phyloP scores from a whole-genome alignment of 805 yeast genomes.

The Spathaspora gorwiae region DNA sequence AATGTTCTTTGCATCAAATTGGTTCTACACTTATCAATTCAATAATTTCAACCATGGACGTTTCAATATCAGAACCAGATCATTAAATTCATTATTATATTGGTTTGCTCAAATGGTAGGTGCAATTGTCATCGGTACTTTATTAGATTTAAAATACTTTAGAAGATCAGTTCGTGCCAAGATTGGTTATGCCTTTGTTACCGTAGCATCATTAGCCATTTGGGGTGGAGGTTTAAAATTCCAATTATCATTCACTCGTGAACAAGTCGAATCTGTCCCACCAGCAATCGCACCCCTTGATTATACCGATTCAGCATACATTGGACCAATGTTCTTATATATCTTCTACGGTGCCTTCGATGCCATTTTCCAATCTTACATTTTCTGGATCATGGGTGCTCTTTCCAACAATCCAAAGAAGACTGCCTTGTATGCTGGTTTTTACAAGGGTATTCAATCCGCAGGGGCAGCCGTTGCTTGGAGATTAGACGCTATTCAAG shows the following conservation, averaged over 20 bases:
- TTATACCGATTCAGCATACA: constrained; percentile 42
- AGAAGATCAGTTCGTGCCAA: constrained; percentile 44
- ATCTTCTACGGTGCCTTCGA: constrained; percentile 59
- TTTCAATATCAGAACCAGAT: constrained; percentile 56
- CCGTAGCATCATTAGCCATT: constrained; percentile 40
- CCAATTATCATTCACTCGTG: constrained; percentile 40
- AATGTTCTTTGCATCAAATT: constrained; percentile 59
- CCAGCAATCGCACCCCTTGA: constrained; percentile 31
- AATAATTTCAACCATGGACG: constrained; percentile 52
- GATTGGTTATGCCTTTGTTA: constrained; percentile 39
- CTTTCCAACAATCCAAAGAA: constrained; percentile 54
- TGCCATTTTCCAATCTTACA: constrained; percentile 55
- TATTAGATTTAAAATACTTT: constrained; percentile 42
- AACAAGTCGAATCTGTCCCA: constrained; percentile 17
- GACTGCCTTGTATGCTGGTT: constrained; percentile 54
- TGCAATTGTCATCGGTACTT: constrained; percentile 43
- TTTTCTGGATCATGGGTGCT: constrained; percentile 58
- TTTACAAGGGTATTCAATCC: constrained; percentile 60
- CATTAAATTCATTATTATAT: constrained; percentile 56
- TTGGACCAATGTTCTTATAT: constrained; percentile 60
- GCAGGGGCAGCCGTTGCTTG: constrained; percentile 62
- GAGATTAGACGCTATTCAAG: constrained; percentile 46
- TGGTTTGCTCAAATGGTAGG: constrained; percentile 61
- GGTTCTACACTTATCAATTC: constrained; percentile 65
- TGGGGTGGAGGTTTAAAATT: constrained; percentile 60